Evolutionary conservation across 257 asterid genomes (phyloP), one percentile per base, ranked within the genome.

Genomic region (Solanum ossicruentum): DNA sequence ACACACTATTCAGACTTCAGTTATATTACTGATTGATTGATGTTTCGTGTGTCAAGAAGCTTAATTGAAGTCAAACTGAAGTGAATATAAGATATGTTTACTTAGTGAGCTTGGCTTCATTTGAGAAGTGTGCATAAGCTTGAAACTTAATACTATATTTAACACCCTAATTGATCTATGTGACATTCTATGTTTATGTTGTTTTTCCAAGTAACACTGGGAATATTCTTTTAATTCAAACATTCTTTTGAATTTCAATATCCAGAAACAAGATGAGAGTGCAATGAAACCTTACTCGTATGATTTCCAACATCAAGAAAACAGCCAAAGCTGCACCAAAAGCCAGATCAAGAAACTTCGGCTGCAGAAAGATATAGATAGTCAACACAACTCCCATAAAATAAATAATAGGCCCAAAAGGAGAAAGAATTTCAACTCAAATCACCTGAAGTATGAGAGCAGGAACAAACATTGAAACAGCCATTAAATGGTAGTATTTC

Each of bases 301-400:
- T 92, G 86, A 91, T 95, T 91, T 97, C 99, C 91, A 97, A 84
- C 89, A 93, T 80, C 88, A 97, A 91, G 88, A 97, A 97, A 87
- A 90, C 91, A 71, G 95, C 96, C 92, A 97, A 92, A 84, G 99
- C 99, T 82, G 94, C 98, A 81, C 99, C 98, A 86, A 95, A 94
- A 81, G 99, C 95, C 82, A 97, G 92, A 88, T 91, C 87, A 72
- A 92, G 93, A 85, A 92, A 91, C 85, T 84, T 85, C 70, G 93
- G 92, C 93, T 92, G 91, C 60, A 88, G 55, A 57, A 49, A 66
- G 79, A 73, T 32, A 75, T 16, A 83, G 86, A 80, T 49, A 45
- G 81, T 84, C 84, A 84, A 60, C 16, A 36, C 71, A 49, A 21
- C 45, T 49, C 80, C 78, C 18, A 84, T 26, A 63, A 78, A 28